Evolutionary conservation across 306 rosid species (phyloP), one percentile per base, ranked within the genome.

Genomic region (Quercus parvula): DNA sequence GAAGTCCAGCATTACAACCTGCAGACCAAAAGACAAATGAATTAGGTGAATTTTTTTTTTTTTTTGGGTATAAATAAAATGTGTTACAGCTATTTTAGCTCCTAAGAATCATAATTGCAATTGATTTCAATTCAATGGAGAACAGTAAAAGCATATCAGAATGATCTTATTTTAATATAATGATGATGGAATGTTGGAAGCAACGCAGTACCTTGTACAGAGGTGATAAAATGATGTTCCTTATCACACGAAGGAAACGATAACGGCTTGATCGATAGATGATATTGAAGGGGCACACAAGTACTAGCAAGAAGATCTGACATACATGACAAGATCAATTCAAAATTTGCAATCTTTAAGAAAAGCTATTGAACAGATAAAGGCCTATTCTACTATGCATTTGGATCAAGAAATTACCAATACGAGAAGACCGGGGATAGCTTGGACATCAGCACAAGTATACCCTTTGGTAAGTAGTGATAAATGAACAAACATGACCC

Each of bases 1-100:
- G 89, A 96, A 96, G 87, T 96, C 99, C 73, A 96, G 88, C 99
- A 96, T 96, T 84, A 96, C 93, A 85, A 96, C 99, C 99, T 95
- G 81, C 58, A 56, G 75, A 51, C 27, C 15, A 68, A 35, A 68
- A n/a, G 54, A 68, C n/a, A 35, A 68, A 35, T 7, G 27, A 68
- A 68, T 68, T 68, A 68, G 66, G 12, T 12, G 12, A 59, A 4
- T 27, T 2, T 7, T 7, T 6, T 6, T 38, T 58, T 30, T 54
- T 28, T 73, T 22, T 55, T 13, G 49, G 6, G 11, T 41, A 41
- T 41, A 41, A 38, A 7, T 41, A 7, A 8, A 41, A 41, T 8
- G 2, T 11, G 46, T 41, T 41, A 41, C 11, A 41, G 46, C 11
- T 41, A 41, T 41, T 41, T 41, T 41, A 41, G 46, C 46, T 41